phyloP scores from a whole-genome alignment of 225 moss, liverwort and hornwort genomes.

The Thuidium tamariscinum region DNA sequence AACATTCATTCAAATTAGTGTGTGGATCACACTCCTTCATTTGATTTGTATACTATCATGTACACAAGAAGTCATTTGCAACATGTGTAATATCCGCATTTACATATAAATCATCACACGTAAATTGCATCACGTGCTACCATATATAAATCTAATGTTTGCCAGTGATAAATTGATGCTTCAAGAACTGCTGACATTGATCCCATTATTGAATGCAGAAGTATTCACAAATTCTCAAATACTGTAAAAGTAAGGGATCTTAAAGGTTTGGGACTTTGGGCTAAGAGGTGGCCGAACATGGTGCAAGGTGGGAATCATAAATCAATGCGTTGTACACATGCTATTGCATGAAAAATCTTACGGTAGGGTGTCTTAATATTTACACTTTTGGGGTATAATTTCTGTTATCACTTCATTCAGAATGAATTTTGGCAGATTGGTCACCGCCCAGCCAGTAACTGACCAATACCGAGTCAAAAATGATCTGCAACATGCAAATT shows the following conservation, averaged over 20 bases:
- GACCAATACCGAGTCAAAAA: slow-evolving; percentile 40
- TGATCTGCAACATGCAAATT: slow-evolving; percentile 23
- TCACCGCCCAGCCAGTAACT: slow-evolving; percentile 32
- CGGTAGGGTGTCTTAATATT: background rate
- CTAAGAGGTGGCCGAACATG: background rate
- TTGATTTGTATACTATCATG: background rate
- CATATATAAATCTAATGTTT: background rate
- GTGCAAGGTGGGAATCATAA: background rate
- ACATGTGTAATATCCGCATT: too few species aligned
- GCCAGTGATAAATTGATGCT: background rate
- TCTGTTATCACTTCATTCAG: background rate
- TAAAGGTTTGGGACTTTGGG: background rate
- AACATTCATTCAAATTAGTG: background rate
- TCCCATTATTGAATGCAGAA: background rate
- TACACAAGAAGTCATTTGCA: background rate
- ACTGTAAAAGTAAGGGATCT: background rate
- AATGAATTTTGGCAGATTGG: background rate
- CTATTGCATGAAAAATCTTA: background rate
- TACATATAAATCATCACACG: background rate
- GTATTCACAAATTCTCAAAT: background rate
- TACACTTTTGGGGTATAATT: background rate
- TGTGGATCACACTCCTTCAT: background rate
- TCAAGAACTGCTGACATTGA: background rate
- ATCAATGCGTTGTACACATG: background rate
- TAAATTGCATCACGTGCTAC: background rate